phyloP scores from a whole-genome alignment of 495 filamentous ascomycete genomes.

The Penicillium silybi region DNA sequence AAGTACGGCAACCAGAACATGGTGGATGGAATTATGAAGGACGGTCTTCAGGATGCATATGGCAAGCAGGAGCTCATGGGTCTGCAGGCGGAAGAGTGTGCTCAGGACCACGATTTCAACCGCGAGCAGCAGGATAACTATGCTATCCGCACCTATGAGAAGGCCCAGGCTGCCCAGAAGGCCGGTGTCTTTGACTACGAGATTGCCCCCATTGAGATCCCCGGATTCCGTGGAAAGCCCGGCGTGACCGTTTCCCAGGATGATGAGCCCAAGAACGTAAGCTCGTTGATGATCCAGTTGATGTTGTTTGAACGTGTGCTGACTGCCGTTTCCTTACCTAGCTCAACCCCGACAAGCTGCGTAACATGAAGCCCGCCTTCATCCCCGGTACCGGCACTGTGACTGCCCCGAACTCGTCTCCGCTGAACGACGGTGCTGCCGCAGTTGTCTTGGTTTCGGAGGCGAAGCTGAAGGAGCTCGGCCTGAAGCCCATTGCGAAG shows the following conservation, averaged over 20 bases:
- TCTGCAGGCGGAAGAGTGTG: slow-evolving; percentile 86
- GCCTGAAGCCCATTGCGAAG: slow-evolving; percentile 86
- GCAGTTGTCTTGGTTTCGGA: slow-evolving; percentile 90
- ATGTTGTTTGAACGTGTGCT: neutral
- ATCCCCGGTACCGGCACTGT: slow-evolving; percentile 77
- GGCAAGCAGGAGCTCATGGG: slow-evolving; percentile 93
- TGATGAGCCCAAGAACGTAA: slow-evolving; percentile 90
- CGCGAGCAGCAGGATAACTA: slow-evolving; percentile 89
- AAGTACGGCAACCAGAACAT: slow-evolving; percentile 87
- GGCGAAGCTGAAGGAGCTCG: slow-evolving; percentile 79
- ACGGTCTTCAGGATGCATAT: slow-evolving; percentile 90
- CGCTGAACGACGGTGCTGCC: slow-evolving; percentile 88
- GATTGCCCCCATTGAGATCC: slow-evolving; percentile 86
- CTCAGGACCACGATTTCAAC: slow-evolving; percentile 72
- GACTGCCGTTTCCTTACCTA: slow-evolving; percentile 24
- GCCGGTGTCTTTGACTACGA: slow-evolving; percentile 75
- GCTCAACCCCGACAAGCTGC: slow-evolving; percentile 90
- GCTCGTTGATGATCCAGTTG: slow-evolving; percentile 6
- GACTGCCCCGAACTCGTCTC: slow-evolving; percentile 95
- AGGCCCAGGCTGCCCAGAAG: slow-evolving; percentile 79
- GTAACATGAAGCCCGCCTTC: slow-evolving; percentile 80
- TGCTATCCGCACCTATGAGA: slow-evolving; percentile 86
- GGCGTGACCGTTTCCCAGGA: slow-evolving; percentile 74
- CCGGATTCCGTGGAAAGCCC: slow-evolving; percentile 86
- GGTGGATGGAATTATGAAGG: slow-evolving; percentile 86